A percentile compares a stretch with the other conserved stretches of the same genome.
These are phyloP conservation scores for Rhizomucor pusillus DNA, from an alignment of 371 early-diverging fungal genomes.

Conservation along the genomic window DNA sequence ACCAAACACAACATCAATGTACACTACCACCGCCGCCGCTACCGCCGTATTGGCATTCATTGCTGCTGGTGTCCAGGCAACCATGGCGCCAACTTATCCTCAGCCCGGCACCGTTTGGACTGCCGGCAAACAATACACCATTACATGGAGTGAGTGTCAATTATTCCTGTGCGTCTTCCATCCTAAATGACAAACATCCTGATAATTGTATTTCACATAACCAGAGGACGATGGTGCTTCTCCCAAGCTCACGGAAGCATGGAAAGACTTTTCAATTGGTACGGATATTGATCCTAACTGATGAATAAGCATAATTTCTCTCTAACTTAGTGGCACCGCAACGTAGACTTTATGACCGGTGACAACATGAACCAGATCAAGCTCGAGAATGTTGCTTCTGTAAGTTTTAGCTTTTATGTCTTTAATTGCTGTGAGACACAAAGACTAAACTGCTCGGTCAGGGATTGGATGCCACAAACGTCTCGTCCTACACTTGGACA, in stretches of 20 bases:
- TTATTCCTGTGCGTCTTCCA: background rate
- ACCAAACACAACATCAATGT: too few relatives aligned
- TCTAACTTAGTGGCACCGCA: background rate
- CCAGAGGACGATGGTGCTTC: constrained; percentile 18
- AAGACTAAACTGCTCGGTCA: constrained; percentile 3
- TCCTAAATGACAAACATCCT: background rate
- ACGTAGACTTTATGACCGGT: constrained; percentile 39
- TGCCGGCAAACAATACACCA: constrained; percentile 21
- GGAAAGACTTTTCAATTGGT: constrained; percentile 37
- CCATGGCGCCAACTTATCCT: constrained; percentile 27
- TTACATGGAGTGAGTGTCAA: constrained; percentile 27
- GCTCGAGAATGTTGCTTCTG: constrained; percentile 27
- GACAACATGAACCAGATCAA: constrained; percentile 29
- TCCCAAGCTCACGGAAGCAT: constrained; percentile 13
- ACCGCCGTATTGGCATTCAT: constrained; percentile 10
- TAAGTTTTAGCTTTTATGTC: constrained; percentile 3
- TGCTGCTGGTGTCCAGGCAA: constrained; percentile 14
- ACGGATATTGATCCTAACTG: constrained; percentile 1
- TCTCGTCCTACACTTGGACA: constrained; percentile 20
- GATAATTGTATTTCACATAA: constrained; percentile 1
- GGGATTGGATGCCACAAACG: constrained; percentile 21
- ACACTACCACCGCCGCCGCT: constrained; percentile 10
- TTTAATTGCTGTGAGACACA: too few relatives aligned
- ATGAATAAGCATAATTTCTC: too few relatives aligned
- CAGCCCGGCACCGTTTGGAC: constrained; percentile 31